Evolutionary conservation across 2,329 filamentous ascomycete genomes (phyloP), one percentile per base, ranked within the genome.

Genomic region (Calonectria montana): DNA sequence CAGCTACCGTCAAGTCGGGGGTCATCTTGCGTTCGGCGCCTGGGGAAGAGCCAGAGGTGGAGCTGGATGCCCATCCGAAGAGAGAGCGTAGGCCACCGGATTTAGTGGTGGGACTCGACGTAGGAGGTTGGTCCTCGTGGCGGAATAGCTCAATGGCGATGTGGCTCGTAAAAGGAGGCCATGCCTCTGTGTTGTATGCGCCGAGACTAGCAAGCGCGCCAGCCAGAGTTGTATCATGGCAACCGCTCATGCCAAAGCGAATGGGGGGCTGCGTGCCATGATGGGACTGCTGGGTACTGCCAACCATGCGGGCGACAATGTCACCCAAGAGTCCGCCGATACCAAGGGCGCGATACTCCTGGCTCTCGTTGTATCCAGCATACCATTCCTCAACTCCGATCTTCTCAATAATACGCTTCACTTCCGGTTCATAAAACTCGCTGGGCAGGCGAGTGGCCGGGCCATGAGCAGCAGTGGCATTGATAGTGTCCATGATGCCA

Each of bases 331-430:
- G 87, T 13, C 89, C 90, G 31, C 97, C 97, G 73, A 98, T 97
- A 3, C 96, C 97, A 2, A 98, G 88, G 75, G 89, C 91, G n/a
- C 96, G 93, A 84, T 98, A 98, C 83, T 98, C 97, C 48, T 86
- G 85, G 72, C 91, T 95, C 83, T 98, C 96, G 69, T 88, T 88
- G 82, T 97, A 98, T 3, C 97, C 96, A 23, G 90, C 86, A 82
- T 93, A 98, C 97, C 97, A 98, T 84, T 98, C 97, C 79, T 99
- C 96, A 0, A 96, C 92, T 31, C 90, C 91, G 70, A 98, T 92
- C 81, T 91, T 93, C 69, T 92, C 87, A 69, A 97, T 90, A 72
- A 95, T 93, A 4, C 88, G 87, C 62, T 91, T 88, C 4, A 89
- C 91, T 79, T 92, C 93, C 21, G 88, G 81, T 80, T 98, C 95